phyloP scores from a whole-genome alignment of 2,329 filamentous ascomycete genomes.

The Colletotrichum sp. region DNA sequence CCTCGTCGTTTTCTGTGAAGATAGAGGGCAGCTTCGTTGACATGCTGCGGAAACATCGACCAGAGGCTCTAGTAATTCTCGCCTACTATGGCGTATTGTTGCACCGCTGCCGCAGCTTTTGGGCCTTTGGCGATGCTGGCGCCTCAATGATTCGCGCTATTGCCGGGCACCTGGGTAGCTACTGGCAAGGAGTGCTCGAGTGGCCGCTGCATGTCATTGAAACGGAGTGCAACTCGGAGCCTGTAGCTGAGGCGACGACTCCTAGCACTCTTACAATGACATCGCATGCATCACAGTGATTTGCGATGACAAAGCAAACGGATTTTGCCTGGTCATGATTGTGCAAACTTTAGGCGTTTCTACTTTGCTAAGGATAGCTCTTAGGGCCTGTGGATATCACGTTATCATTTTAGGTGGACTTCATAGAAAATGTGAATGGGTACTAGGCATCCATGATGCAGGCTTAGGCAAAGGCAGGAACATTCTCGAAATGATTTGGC shows the following conservation, averaged over 20 bases:
- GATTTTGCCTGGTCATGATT: fast-evolving
- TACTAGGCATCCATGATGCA: background rate
- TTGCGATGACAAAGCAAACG: background rate
- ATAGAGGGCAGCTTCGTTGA: background rate
- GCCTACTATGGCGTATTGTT: background rate
- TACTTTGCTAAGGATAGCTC: background rate
- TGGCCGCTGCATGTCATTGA: background rate
- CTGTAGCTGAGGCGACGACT: background rate
- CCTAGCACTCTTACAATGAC: background rate
- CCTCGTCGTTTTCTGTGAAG: background rate
- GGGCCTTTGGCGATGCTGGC: background rate
- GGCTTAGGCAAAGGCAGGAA: background rate
- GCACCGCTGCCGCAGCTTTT: background rate
- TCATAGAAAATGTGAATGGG: background rate
- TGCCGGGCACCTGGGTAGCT: background rate
- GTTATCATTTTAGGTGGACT: background rate
- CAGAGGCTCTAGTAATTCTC: background rate
- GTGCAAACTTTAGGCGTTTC: background rate
- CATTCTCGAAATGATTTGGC: background rate
- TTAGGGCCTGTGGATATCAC: background rate
- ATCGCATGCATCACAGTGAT: background rate
- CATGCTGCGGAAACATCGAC: background rate
- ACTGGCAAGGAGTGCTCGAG: background rate
- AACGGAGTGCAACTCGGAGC: background rate
- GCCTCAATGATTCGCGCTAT: background rate